Conservation (phyloP, 163 green algal species). For the Botryococcus braunii region DNA sequence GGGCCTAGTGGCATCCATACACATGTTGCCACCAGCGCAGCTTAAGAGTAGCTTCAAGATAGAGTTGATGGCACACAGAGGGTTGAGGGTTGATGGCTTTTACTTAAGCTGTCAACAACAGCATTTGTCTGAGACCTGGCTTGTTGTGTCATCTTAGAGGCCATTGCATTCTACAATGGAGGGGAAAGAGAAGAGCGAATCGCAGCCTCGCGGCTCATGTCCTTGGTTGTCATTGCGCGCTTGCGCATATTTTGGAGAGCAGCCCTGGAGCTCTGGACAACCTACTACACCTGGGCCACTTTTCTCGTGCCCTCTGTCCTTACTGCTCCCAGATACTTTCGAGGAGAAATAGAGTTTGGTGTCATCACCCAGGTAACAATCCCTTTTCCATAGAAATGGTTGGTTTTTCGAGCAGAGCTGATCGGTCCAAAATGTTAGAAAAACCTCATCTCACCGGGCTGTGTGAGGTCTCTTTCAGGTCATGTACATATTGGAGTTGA, state of each 20-base stretch:
- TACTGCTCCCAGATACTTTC: slow-evolving; percentile 65
- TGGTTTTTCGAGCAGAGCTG: slow-evolving; percentile 1
- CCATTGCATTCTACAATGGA: slow-evolving; percentile 78
- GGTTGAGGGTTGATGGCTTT: no score
- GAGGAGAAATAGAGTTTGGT: slow-evolving; percentile 73
- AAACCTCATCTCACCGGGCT: no score
- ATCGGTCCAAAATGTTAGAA: no score
- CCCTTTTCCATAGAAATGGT: no score
- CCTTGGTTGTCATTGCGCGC: slow-evolving; percentile 18
- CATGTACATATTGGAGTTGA: no score
- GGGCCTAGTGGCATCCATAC: no score
- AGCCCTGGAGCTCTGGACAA: slow-evolving; percentile 57
- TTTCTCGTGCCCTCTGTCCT: slow-evolving; percentile 70
- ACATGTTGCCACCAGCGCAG: no score
- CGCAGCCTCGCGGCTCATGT: slow-evolving; percentile 14
- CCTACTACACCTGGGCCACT: slow-evolving; percentile 68
- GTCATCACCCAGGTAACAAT: slow-evolving; percentile 58
- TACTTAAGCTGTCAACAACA: not conserved
- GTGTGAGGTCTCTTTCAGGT: no score
- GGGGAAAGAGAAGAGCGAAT: slow-evolving; percentile 32
- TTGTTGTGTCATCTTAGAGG: slow-evolving; percentile 34
- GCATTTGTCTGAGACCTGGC: not conserved
- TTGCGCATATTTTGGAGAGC: slow-evolving; percentile 23
- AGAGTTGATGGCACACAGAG: no score
- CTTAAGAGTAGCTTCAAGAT: no score